Percentiles rank a stretch among this genome's conserved stretches.
phyloP scores from a whole-genome alignment of 2,329 filamentous ascomycete genomes.

The Cladosporium sphaerospermum region DNA sequence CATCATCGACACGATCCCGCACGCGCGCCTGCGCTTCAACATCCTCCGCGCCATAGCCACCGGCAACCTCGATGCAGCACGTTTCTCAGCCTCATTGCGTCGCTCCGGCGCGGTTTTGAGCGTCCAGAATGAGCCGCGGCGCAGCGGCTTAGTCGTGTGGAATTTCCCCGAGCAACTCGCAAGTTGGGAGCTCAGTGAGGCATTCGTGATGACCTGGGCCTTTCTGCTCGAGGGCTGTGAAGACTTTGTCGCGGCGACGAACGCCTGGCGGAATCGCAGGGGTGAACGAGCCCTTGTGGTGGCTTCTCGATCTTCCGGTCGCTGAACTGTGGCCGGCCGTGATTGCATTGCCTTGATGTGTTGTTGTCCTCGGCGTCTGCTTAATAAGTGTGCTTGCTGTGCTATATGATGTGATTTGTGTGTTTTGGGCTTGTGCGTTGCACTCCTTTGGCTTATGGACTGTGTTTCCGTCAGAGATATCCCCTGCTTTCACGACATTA shows the following conservation, averaged over 20 bases:
- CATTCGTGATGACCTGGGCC: slow-evolving; percentile 35
- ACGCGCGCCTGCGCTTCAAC: slow-evolving; percentile 25
- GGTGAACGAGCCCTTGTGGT: slow-evolving; percentile 22
- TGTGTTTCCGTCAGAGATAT: too few relatives aligned
- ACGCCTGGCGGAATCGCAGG: slow-evolving; percentile 34
- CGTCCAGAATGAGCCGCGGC: slow-evolving; percentile 19
- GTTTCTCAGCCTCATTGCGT: slow-evolving; percentile 20
- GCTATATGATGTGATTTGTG: too few relatives aligned
- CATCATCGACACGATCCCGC: slow-evolving; percentile 26
- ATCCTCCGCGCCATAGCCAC: slow-evolving; percentile 22
- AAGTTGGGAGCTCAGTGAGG: slow-evolving; percentile 40
- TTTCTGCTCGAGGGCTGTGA: slow-evolving; percentile 37
- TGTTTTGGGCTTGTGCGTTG: too few relatives aligned
- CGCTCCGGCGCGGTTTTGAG: slow-evolving; percentile 23
- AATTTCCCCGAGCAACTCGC: slow-evolving; percentile 33
- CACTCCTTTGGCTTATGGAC: too few relatives aligned
- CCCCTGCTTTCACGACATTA: too few relatives aligned
- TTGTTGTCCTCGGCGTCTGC: too few relatives aligned
- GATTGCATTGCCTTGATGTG: too few relatives aligned
- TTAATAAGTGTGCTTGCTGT: too few relatives aligned
- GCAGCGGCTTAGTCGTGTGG: slow-evolving; percentile 34
- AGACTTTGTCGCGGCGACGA: slow-evolving; percentile 34
- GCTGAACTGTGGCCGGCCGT: not conserved
- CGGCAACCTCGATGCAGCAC: slow-evolving; percentile 20
- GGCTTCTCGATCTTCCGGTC: not conserved